Conservation (phyloP, 2,329 filamentous ascomycete genomes). For the Diaporthe citri region DNA sequence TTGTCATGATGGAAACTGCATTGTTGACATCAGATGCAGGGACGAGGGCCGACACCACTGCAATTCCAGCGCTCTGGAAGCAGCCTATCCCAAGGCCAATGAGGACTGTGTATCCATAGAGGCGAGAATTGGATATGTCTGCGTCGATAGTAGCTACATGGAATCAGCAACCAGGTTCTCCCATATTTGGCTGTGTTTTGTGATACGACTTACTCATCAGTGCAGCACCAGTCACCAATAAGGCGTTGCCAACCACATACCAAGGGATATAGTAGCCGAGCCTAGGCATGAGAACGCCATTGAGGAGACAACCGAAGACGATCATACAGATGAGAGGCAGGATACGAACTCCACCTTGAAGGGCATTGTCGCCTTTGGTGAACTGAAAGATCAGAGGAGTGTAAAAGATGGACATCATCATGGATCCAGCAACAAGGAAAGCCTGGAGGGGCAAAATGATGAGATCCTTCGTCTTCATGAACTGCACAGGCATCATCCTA, state of each 20-base stretch:
- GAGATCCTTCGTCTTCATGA: conserved; percentile 47
- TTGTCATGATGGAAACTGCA: conserved; percentile 38
- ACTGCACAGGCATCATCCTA: conserved; percentile 55
- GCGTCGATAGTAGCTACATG: conserved; percentile 33
- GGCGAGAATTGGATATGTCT: conserved; percentile 16
- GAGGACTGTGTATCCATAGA: conserved; percentile 40
- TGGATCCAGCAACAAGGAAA: conserved; percentile 41
- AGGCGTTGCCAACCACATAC: conserved; percentile 51
- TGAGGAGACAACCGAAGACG: conserved; percentile 49
- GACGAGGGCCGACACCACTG: conserved; percentile 28
- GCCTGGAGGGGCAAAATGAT: conserved; percentile 42
- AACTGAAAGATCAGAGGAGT: conserved; percentile 65
- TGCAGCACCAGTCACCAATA: conserved; percentile 50
- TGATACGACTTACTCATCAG: conserved; percentile 47
- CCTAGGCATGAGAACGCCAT: conserved; percentile 51
- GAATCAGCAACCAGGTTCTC: not conserved
- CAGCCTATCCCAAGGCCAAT: conserved; percentile 37
- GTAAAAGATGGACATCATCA: conserved; percentile 54
- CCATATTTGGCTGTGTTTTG: too few relatives aligned
- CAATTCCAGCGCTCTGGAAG: conserved; percentile 38
- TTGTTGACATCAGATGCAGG: conserved; percentile 37
- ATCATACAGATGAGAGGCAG: conserved; percentile 56
- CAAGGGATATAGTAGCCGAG: conserved; percentile 53
- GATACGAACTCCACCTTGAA: conserved; percentile 53
- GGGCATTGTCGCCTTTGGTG: conserved; percentile 52